phyloP scores from a whole-genome alignment of 2,329 filamentous ascomycete genomes.

The Alternaria infectoria region DNA sequence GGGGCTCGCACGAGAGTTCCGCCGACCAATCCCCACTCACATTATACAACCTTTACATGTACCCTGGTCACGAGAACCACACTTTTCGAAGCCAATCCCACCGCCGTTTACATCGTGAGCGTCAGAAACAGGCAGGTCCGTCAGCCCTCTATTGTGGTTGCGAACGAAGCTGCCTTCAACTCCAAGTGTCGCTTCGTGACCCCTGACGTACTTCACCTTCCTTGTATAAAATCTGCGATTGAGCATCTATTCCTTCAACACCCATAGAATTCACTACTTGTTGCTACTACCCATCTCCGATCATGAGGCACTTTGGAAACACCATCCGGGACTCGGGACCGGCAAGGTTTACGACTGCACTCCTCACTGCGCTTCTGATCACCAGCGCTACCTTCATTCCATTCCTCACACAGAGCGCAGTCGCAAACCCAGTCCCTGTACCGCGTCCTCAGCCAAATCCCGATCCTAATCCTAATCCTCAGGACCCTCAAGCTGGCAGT shows the following conservation, averaged over 20 bases:
- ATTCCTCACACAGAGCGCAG: slow-evolving; percentile 10
- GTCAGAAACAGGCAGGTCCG: not conserved
- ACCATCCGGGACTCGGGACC: slow-evolving; percentile 2
- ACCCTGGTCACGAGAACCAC: not conserved
- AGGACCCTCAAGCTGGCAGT: not conserved
- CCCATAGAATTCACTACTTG: not conserved
- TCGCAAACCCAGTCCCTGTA: not conserved
- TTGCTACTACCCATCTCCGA: not conserved
- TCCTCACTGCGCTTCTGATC: slow-evolving; percentile 14
- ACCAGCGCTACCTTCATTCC: slow-evolving; percentile 21
- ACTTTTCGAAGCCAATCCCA: not conserved
- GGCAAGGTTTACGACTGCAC: slow-evolving; percentile 9
- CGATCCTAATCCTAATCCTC: not conserved
- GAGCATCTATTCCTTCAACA: not conserved
- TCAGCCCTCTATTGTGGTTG: not conserved
- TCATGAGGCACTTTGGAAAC: not conserved
- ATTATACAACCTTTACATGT: not conserved
- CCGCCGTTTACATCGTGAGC: not conserved
- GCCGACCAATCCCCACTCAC: not conserved
- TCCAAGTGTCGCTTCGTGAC: not conserved
- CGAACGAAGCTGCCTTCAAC: slow-evolving; percentile 1
- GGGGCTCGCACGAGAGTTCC: not conserved
- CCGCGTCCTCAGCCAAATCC: not conserved
- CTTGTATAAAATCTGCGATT: not conserved
- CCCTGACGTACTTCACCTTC: not conserved